A percentile compares a stretch with the other conserved stretches of the same genome.
These are phyloP conservation scores for Huntiella bhutanensis DNA, from an alignment of 2,329 filamentous ascomycete genomes.

Conservation along the genomic window DNA sequence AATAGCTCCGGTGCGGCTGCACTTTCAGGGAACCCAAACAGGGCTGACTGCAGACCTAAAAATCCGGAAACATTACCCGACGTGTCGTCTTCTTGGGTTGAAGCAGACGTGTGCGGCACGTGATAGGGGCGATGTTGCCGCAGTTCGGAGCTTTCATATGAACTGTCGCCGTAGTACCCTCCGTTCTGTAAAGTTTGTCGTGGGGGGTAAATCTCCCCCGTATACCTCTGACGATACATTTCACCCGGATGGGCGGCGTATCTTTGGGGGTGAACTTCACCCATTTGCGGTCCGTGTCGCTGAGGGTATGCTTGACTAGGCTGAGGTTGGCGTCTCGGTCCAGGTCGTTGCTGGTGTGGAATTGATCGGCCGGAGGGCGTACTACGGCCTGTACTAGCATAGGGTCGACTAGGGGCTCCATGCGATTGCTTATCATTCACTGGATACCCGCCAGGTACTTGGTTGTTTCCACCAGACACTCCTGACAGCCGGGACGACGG, in stretches of 20 bases:
- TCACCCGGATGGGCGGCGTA: slow-evolving; percentile 1
- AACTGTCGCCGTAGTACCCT: neutral
- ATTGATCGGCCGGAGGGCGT: neutral
- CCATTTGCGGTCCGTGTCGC: too few species aligned
- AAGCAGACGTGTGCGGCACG: slow-evolving; percentile 1
- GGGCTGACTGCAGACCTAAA: neutral
- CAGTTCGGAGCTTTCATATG: slow-evolving; percentile 3
- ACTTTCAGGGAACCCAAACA: neutral
- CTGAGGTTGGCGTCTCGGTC: neutral
- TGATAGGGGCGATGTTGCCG: slow-evolving; percentile 4
- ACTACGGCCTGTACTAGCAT: neutral
- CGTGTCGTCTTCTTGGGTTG: neutral
- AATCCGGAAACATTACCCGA: neutral
- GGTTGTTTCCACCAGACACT: too few species aligned
- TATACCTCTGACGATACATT: too few species aligned
- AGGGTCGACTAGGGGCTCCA: too few species aligned
- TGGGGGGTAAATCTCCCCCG: neutral
- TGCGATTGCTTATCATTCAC: too few species aligned
- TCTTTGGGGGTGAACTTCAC: neutral
- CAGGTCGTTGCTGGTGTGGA: neutral
- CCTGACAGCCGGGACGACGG: slow-evolving; percentile 3
- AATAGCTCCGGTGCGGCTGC: neutral
- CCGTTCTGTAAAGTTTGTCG: slow-evolving; percentile 1
- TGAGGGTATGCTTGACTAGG: neutral
- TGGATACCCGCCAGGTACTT: too few species aligned